Evolutionary conservation across 2,329 filamentous ascomycete genomes (phyloP), one percentile per base, ranked within the genome.

Genomic region (Alternaria sp.): DNA sequence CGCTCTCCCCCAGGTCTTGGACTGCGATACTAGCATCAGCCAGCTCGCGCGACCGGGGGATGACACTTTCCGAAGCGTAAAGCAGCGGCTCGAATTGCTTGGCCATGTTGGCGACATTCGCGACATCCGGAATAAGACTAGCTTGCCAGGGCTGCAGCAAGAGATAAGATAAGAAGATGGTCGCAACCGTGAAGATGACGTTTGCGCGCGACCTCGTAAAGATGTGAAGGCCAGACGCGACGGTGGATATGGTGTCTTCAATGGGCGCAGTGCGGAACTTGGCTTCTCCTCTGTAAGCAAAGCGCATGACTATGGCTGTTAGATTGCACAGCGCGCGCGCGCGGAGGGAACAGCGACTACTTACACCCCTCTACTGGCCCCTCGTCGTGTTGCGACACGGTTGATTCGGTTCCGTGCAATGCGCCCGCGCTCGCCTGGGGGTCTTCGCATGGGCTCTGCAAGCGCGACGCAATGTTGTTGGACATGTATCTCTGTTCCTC

Each of bases 61-160:
- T 89, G 9, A 93, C 93, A 74, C 94, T 91, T 74, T 97, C 93
- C 0, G 93, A 97, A 76, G 96, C 97, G 81, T 95, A 95, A 64
- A 98, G 96, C 45, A 97, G 85, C 6, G 94, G 94, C 78, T 97
- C 94, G 74, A 97, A 97, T 10, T 93, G 93, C 71, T 92, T 92
- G 50, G 94, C 94, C 66, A 98, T 87, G 53, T 91, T 90, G 4
- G 94, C 94, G 25, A 97, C 90, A 77, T 97, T 97, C 75, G 97
- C 90, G 16, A 98, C 85, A 75, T 97, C 94, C 0, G 92, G 92
- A 2, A 91, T 90, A 1, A 91, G 87, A 12, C 84, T 88, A 38
- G 86, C 84, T 5, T 83, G 79, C 30, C 88, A 90, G 11, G 93
- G 92, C 60, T 90, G 85, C 68, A 92, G 77, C 22, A 90, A 81